These are phyloP conservation scores for Sporodiniella umbellata DNA, from an alignment of 371 early-diverging fungal genomes.

Conservation along the genomic window DNA sequence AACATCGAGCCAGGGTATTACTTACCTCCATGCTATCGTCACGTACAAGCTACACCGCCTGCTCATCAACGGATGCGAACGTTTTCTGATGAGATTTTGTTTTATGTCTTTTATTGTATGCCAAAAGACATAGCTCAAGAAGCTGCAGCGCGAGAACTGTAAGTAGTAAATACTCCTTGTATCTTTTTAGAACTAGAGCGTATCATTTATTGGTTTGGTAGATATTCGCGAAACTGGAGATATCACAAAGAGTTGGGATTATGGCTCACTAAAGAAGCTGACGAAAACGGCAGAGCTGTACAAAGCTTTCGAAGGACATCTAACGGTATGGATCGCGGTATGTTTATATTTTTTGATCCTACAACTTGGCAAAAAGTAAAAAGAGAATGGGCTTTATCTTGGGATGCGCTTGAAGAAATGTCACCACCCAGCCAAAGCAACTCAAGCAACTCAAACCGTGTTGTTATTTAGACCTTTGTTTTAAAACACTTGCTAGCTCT, in stretches of 20 bases:
- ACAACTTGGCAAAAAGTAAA: constrained; percentile 77
- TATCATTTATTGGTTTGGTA: constrained; percentile 6
- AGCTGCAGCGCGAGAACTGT: constrained; percentile 90
- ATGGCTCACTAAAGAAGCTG: constrained; percentile 77
- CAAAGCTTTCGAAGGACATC: constrained; percentile 39
- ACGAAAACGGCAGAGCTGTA: constrained; percentile 28
- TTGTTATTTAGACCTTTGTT: background rate
- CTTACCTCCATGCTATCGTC: constrained; percentile 70
- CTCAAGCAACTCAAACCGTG: background rate
- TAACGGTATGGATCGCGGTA: constrained; percentile 69
- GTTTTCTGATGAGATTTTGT: constrained; percentile 87
- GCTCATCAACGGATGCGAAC: constrained; percentile 66
- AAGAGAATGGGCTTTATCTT: constrained; percentile 76
- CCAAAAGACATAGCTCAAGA: constrained; percentile 87
- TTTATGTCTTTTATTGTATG: constrained; percentile 94
- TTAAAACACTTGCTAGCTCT: too few relatives aligned
- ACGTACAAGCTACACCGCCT: constrained; percentile 66
- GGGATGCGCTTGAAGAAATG: constrained; percentile 84
- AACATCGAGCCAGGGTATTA: constrained; percentile 73
- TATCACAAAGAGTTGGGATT: constrained; percentile 86
- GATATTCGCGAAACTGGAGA: constrained; percentile 83
- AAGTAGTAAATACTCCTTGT: constrained; percentile 11
- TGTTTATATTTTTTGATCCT: constrained; percentile 85
- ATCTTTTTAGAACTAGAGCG: background rate
- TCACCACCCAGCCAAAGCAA: constrained; percentile 19